Conservation (phyloP, 176 grass and related monocot species). For the Oryza longistaminata region DNA sequence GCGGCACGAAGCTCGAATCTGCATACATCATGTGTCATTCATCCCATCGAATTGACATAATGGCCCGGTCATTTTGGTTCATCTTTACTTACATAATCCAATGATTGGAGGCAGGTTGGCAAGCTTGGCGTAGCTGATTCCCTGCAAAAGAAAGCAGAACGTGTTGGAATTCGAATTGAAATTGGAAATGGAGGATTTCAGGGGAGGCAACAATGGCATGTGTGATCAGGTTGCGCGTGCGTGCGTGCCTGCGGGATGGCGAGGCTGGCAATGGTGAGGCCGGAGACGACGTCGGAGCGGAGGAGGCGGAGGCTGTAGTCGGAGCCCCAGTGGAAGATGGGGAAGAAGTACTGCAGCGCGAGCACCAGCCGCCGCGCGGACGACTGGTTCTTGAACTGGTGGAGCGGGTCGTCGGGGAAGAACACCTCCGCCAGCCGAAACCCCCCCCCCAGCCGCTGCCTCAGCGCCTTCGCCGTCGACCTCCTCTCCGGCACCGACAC, state of each 20-base stretch:
- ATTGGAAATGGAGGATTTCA: too few species aligned
- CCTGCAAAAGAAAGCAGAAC: slow-evolving; percentile 49
- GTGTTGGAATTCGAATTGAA: not conserved
- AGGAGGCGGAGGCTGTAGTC: slow-evolving; percentile 75
- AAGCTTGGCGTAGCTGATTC: slow-evolving; percentile 99
- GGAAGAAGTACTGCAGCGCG: slow-evolving; percentile 86
- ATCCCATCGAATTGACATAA: not conserved
- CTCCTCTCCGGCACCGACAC: slow-evolving; percentile 67
- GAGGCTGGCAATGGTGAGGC: slow-evolving; percentile 99
- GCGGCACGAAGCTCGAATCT: slow-evolving; percentile 99
- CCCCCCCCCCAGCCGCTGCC: slow-evolving; percentile 56
- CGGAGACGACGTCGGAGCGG: slow-evolving; percentile 85
- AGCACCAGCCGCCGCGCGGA: slow-evolving; percentile 56
- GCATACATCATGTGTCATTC: not conserved
- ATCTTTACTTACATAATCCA: slow-evolving; percentile 71
- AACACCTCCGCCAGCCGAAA: slow-evolving; percentile 78
- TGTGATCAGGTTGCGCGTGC: not conserved
- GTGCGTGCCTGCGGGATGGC: slow-evolving; percentile 81
- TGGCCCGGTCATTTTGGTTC: not conserved
- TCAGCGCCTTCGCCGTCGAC: slow-evolving; percentile 47
- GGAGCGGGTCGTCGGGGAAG: slow-evolving; percentile 93
- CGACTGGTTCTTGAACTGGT: slow-evolving; percentile 92
- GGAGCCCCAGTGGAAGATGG: slow-evolving; percentile 91
- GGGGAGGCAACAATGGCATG: too few species aligned
- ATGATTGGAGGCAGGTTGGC: slow-evolving; percentile 91